phyloP scores from a whole-genome alignment of 192 early-diverging fungal genomes.

The Gonapodya sp. region DNA sequence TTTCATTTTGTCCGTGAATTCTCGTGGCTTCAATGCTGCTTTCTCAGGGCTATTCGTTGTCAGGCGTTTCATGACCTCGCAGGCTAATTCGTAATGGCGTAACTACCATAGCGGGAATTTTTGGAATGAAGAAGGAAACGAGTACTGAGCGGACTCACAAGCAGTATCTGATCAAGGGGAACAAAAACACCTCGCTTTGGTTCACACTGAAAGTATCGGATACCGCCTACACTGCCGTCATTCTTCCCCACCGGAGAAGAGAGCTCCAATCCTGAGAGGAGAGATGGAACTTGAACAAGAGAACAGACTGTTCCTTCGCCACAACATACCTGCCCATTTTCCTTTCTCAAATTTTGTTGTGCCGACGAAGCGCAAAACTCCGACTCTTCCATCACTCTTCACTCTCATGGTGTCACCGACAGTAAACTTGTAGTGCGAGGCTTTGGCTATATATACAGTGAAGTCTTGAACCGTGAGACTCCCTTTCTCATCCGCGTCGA shows the following conservation, averaged over 20 bases:
- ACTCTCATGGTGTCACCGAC: neutral
- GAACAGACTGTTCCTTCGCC: neutral
- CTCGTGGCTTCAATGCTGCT: neutral
- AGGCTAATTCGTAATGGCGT: neutral
- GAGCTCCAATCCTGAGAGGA: neutral
- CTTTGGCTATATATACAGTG: neutral
- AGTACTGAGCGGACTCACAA: neutral
- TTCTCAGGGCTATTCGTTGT: neutral
- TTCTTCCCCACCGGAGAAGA: conserved; percentile 51
- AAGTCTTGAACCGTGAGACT: neutral
- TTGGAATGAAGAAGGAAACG: too few relatives aligned
- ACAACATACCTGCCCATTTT: neutral
- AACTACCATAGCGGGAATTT: too few relatives aligned
- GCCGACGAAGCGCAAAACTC: conserved; percentile 1
- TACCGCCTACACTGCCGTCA: conserved; percentile 63
- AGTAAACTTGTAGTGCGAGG: neutral
- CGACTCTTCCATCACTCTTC: neutral
- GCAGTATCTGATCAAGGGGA: conserved; percentile 45
- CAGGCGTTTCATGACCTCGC: neutral
- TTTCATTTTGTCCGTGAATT: neutral
- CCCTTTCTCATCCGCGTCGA: neutral
- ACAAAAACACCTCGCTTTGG: conserved; percentile 71
- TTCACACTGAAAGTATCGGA: conserved; percentile 68
- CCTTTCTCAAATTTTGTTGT: neutral
- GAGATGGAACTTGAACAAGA: neutral